Percentiles rank a stretch among this genome's conserved stretches.
Conservation (phyloP, 371 early-diverging fungal genomes). For the Apophysomyces variabilis region DNA sequence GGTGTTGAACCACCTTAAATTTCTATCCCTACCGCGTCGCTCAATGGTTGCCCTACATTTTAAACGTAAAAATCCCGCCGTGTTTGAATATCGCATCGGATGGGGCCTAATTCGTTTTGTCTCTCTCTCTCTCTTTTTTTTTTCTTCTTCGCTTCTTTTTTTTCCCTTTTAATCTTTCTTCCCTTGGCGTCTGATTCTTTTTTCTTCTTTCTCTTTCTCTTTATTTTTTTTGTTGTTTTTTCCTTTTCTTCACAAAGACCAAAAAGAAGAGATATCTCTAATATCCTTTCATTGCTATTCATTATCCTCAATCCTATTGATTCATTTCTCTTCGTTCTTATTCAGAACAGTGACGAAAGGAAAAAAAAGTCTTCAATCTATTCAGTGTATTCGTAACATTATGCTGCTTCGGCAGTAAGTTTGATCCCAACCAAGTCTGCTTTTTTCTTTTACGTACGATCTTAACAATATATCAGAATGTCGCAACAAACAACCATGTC, state of each 20-base stretch:
- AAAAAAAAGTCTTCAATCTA: background rate
- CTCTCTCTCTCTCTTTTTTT: background rate
- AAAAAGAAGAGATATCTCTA: slow-evolving; percentile 4
- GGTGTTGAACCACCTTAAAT: slow-evolving; percentile 3
- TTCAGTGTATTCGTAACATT: background rate
- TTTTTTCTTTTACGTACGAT: slow-evolving; percentile 6
- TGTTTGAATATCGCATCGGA: background rate
- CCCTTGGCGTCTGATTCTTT: background rate
- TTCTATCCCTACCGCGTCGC: slow-evolving; percentile 5
- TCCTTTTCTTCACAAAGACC: background rate
- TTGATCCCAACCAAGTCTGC: background rate
- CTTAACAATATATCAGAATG: slow-evolving; percentile 18
- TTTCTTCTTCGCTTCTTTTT: slow-evolving; percentile 2
- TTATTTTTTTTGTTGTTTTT: background rate
- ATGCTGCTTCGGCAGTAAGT: slow-evolving; percentile 12
- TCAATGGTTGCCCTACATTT: slow-evolving; percentile 10
- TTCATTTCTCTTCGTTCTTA: background rate
- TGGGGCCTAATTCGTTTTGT: slow-evolving; percentile 11
- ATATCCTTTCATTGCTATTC: background rate
- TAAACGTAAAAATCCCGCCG: background rate
- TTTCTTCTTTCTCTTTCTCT: slow-evolving; percentile 5
- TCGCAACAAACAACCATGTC: slow-evolving; percentile 35
- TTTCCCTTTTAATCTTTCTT: background rate
- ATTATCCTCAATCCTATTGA: background rate
- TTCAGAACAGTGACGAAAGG: background rate